Evolutionary conservation across 495 filamentous ascomycete species (phyloP).

Genomic region (Lasiosphaeriaceae sp.): DNA sequence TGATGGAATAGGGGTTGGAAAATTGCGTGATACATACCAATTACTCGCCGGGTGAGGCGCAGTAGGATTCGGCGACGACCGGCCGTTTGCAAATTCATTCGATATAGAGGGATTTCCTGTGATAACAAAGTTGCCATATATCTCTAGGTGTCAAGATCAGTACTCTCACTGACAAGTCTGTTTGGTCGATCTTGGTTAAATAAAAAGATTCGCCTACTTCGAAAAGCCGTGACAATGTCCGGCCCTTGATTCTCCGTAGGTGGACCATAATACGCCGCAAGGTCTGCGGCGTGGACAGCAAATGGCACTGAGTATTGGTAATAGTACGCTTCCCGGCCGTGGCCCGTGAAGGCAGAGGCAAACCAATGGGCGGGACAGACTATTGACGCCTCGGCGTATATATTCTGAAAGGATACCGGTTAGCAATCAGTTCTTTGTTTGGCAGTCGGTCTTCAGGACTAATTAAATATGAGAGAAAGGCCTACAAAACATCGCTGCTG

Average conservation of each 20-base stretch:
- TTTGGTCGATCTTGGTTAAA: not conserved
- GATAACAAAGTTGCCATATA: conserved; percentile 48
- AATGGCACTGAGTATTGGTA: conserved; percentile 53
- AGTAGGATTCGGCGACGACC: not conserved
- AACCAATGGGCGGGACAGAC: conserved; percentile 55
- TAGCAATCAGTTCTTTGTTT: not conserved
- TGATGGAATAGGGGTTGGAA: not conserved
- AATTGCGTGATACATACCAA: not conserved
- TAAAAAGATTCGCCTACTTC: not conserved
- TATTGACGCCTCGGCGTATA: conserved; percentile 53
- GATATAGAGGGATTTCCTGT: conserved; percentile 41
- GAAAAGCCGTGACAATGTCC: conserved; percentile 18
- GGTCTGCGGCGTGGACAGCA: conserved; percentile 47
- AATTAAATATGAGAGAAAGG: not conserved
- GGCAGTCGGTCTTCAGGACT: no score
- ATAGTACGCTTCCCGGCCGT: conserved; percentile 37
- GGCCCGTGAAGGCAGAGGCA: conserved; percentile 44
- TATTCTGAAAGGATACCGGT: conserved; percentile 27
- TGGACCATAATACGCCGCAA: conserved; percentile 17
- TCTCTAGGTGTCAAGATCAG: conserved; percentile 10
- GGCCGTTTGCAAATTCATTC: conserved; percentile 31
- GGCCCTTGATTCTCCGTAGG: conserved; percentile 16
- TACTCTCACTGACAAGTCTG: no score
- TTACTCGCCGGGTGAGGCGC: conserved; percentile 3
- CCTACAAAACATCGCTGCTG: conserved; percentile 44